Percentiles rank a stretch among this genome's conserved stretches.
phyloP scores from a whole-genome alignment of 1,284 basidiomycete species.

The Puccinia coronata region DNA sequence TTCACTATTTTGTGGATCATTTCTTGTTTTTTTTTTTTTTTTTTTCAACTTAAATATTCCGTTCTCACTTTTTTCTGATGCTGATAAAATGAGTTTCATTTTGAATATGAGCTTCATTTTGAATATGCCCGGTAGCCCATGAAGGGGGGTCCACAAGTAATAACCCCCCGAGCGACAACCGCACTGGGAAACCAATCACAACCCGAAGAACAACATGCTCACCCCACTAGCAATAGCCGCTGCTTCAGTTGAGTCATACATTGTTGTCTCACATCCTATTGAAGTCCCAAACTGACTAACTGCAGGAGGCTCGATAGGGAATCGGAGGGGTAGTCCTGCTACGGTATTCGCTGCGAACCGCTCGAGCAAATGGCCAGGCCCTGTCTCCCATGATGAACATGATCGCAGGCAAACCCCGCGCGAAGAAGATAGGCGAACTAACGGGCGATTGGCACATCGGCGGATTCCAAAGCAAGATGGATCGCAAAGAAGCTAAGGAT shows the following conservation, averaged over 20 bases:
- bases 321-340: conserved; percentile 43
- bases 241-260: conserved; percentile 39
- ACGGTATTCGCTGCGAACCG: conserved; percentile 44
- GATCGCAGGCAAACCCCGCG: conserved; percentile 40
- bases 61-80: too few species aligned
- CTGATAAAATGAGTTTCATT: not conserved
- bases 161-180: not conserved
- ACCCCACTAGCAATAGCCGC: conserved; percentile 47
- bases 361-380: conserved; percentile 39
- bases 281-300: not conserved
- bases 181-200: too few species aligned
- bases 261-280: not conserved
- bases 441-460: conserved; percentile 37
- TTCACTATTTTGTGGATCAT: not conserved
- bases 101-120: not conserved
- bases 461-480: conserved; percentile 48
- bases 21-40: not conserved
- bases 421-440: conserved; percentile 29
- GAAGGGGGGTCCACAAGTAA: not conserved
- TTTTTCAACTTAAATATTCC: too few species aligned
- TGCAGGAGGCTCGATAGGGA: not conserved
- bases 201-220: conserved; percentile 22
- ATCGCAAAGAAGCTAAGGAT: conserved; percentile 40
- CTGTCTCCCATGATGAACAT: conserved; percentile 45
- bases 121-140: not conserved